Base-by-base conservation (phyloP, 2,329 filamentous ascomycete genomes). In the Stylonectria norvegica region DNA sequence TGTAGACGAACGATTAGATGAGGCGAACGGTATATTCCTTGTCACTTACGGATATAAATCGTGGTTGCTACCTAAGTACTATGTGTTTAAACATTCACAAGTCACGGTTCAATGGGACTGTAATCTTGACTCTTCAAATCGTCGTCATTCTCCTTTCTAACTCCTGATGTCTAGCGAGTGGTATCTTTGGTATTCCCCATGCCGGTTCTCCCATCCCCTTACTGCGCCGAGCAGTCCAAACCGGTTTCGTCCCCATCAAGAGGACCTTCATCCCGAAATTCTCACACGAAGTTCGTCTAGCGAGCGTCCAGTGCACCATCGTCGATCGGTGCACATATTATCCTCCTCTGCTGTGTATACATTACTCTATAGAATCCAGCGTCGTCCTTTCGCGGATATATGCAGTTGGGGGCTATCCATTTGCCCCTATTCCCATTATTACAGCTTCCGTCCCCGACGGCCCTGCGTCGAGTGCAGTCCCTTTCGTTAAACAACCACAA, bases 111-210 rank as follows among this genome's bases (percentile, higher is more conserved):
- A n/a, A n/a, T n/a, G n/a, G n/a, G n/a, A n/a, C n/a, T n/a, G n/a
- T n/a, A 16, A 11, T 15, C 22, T 34, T 48, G 48, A 47, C 49
- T 52, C 46, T 43, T 42, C 17, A 49, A 37, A 40, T 28, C 30
- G 36, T 48, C 41, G 45, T 52, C 53, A 44, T 46, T 51, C 53
- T 40, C 42, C 42, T 7, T 47, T 58, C 45, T 56, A 59, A 53
- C 51, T 49, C 57, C 57, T 58, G 47, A 45, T 58, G 50, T 63
- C 58, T 64, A 66, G 63, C 63, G 63, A 66, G 63, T 61, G 63
- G 59, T 59, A 63, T 64, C 61, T 62, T 64, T 61, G 61, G 59
- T 63, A 50, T 57, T 53, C 48, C n/a, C 42, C 36, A 45, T 47
- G 40, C 40, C 38, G 37, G 37, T 33, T 46, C 46, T 41, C 44